Evolutionary conservation across 495 filamentous ascomycete species (phyloP).

Genomic region (Tetracladium setigerum): DNA sequence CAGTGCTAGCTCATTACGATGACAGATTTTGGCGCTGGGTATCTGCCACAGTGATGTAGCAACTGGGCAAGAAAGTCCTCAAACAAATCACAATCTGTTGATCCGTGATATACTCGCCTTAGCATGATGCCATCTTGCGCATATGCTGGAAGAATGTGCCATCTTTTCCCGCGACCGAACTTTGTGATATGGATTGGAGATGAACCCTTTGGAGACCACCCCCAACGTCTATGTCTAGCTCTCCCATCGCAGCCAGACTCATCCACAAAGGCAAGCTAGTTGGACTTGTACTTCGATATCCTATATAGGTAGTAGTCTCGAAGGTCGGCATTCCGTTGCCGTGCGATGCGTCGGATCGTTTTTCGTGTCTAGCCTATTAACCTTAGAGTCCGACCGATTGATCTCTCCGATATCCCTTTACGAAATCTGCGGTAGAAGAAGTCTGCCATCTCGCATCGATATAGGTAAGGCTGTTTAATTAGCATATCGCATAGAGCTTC

Average conservation of each 20-base stretch:
- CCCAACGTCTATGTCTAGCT: constrained; percentile 21
- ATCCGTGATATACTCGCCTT: constrained; percentile 15
- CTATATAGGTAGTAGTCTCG: constrained; percentile 17
- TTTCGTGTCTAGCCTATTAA: constrained; percentile 14
- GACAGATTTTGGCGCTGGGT: no score
- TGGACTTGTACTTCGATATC: constrained; percentile 23
- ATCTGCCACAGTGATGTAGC: no score
- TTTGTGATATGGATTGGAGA: constrained; percentile 14
- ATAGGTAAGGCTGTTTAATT: constrained; percentile 10
- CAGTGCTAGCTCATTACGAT: no score
- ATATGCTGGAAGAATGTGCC: constrained; percentile 16
- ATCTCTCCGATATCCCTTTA: constrained; percentile 14
- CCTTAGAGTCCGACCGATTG: constrained; percentile 12
- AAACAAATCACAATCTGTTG: constrained; percentile 16
- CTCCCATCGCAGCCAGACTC: constrained; percentile 26
- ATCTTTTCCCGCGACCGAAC: constrained; percentile 18
- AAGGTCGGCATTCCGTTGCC: constrained; percentile 18
- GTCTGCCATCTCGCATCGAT: constrained; percentile 14
- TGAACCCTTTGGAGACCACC: constrained; percentile 23
- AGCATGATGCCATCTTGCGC: constrained; percentile 17
- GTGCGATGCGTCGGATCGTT: constrained; percentile 12
- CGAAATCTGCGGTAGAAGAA: constrained; percentile 15
- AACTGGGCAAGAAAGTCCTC: no score
- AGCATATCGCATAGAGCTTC: constrained; percentile 7
- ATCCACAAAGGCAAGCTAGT: constrained; percentile 28